Conservation (phyloP, 345 rosid genomes). For the Rhizophora mangle region DNA sequence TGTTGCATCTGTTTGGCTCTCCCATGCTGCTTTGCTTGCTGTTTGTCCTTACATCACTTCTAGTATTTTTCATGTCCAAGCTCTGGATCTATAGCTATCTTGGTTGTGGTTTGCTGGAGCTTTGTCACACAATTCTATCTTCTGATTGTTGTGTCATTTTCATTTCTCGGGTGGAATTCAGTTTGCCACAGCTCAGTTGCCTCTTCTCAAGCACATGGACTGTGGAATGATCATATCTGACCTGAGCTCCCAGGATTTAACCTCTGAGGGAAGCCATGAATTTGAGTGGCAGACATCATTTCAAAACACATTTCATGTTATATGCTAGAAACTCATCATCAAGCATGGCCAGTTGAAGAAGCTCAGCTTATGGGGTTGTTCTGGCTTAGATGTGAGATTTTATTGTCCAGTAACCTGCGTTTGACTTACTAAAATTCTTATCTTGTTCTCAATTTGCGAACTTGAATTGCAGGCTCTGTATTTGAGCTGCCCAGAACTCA, state of each 20-base stretch:
- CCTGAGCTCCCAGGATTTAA: constrained; percentile 39
- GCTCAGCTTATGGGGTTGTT: constrained; percentile 98
- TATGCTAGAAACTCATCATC: constrained; percentile 80
- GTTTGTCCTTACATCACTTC: constrained; percentile 95
- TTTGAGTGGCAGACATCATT: constrained; percentile 41
- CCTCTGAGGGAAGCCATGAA: constrained; percentile 36
- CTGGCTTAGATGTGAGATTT: constrained; percentile 81
- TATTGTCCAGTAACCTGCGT: not conserved
- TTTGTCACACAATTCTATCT: not conserved
- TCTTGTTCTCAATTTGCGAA: constrained; percentile 11
- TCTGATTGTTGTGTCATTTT: constrained; percentile 3
- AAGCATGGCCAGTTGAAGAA: constrained; percentile 73
- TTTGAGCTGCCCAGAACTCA: constrained; percentile 82
- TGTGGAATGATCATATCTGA: constrained; percentile 95
- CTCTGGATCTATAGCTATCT: not conserved
- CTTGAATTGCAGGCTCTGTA: constrained; percentile 71
- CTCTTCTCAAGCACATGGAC: constrained; percentile 92
- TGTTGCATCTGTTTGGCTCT: constrained; percentile 71
- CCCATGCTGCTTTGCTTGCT: constrained; percentile 81
- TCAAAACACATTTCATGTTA: constrained; percentile 48
- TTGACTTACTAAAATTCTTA: not conserved
- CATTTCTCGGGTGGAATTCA: constrained; percentile 85
- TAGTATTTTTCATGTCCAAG: constrained; percentile 52
- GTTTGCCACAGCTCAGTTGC: constrained; percentile 91
- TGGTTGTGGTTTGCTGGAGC: not conserved